A percentile compares a stretch with the other conserved stretches of the same genome.
Evolutionary conservation across 78 protist species (phyloP).

Genomic region (Dictyostelium intermedium): DNA sequence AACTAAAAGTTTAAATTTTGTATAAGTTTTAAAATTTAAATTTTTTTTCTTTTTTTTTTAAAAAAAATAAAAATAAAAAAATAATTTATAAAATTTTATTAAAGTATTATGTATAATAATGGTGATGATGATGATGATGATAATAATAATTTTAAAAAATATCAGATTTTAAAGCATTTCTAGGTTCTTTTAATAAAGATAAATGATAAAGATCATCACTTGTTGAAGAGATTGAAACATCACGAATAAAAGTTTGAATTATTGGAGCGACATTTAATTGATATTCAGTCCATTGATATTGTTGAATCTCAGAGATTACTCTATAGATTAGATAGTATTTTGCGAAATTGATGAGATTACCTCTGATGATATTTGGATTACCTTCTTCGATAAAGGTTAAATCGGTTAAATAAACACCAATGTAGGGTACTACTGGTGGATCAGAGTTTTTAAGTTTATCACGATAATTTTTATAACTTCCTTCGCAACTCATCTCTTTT

Average conservation of each 20-base stretch:
- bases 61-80: no score
- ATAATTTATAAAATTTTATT: no score
- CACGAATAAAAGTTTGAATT: conserved; percentile 62
- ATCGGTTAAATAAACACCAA: conserved; percentile 67
- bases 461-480: conserved; percentile 61
- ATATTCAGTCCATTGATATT: conserved; percentile 73
- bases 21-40: no score
- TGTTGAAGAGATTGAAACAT: conserved; percentile 1
- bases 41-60: no score
- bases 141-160: neutral
- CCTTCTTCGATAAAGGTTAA: conserved; percentile 81
- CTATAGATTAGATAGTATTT: conserved; percentile 44
- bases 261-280: conserved; percentile 27
- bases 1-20: no score
- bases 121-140: no score
- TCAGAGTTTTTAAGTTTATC: conserved; percentile 70
- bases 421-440: conserved; percentile 76
- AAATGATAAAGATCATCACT: conserved; percentile 37
- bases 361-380: conserved; percentile 69
- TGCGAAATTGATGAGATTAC: conserved; percentile 64
- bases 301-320: conserved; percentile 74
- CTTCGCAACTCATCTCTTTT: conserved; percentile 67
- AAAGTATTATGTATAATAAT: no score
- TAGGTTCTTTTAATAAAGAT: conserved; percentile 65
- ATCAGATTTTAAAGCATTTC: conserved; percentile 44